Percentiles rank a stretch among this genome's conserved stretches.
phyloP scores from a whole-genome alignment of 2,329 filamentous ascomycete genomes.

The Aspergillus alliaceus region DNA sequence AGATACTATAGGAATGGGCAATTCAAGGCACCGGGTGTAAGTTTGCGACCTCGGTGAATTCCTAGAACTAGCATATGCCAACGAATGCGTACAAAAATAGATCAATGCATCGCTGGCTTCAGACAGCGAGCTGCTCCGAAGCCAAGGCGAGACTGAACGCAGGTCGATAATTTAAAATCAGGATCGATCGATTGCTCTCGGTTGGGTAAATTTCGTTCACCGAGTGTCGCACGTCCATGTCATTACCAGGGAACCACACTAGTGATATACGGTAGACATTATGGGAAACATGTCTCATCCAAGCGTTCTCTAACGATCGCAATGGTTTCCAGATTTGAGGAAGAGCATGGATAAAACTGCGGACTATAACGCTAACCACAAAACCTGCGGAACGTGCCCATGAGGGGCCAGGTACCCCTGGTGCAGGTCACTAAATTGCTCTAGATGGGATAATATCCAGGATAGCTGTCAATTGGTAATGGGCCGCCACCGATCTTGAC shows the following conservation, averaged over 20 bases:
- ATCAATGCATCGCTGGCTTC: not conserved
- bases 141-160: not conserved
- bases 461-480: no score
- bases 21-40: not conserved
- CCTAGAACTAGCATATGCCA: not conserved
- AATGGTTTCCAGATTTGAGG: not conserved
- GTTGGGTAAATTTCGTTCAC: not conserved
- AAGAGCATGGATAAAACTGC: no score
- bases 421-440: no score
- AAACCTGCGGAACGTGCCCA: not conserved
- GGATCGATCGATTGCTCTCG: not conserved
- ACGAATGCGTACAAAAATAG: not conserved
- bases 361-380: not conserved
- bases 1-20: not conserved
- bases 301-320: not conserved
- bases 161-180: not conserved
- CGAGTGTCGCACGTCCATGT: not conserved
- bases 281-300: not conserved
- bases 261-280: not conserved
- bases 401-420: no score
- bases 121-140: not conserved
- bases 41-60: not conserved
- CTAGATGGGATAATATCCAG: no score
- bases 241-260: not conserved
- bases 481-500: not conserved